Evolutionary conservation across 352 stramenopile genomes (phyloP), one percentile per base, ranked within the genome.

Genomic region (Pythium brassicae): DNA sequence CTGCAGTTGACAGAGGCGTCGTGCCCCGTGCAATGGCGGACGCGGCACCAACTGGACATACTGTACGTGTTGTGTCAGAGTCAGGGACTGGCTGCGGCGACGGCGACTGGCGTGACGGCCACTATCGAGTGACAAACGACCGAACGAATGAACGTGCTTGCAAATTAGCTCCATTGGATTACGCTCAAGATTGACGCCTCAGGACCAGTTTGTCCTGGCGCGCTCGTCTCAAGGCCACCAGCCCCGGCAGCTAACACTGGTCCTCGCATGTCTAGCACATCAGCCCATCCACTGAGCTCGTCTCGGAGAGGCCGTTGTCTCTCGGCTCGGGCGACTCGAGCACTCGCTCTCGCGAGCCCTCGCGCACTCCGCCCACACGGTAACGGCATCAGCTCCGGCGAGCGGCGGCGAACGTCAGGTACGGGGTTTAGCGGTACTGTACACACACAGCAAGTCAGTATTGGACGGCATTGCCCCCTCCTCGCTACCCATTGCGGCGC

Each of bases 161-260:
- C 69, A 81, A 79, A 74, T 84, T 63, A 79, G 71, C 71, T 79
- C 69, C 69, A 76, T 84, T 84, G 63, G 62, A 72, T 82, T 79
- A 79, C 59, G 53, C 51, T 25, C 40, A 47, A 57, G 48, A 29
- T 40, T 51, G 25, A 58, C 52, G 42, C 51, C 55, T 48, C 17
- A 35, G 52, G 64, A 47, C 50, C 43, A 37, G n/a, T 12, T 37
- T 63, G 66, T 56, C 40, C 64, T 44, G 44, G 64, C 50, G 32
- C 35, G 23, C 44, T 62, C 42, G 49, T 62, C 42, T 14, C 40
- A 63, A 71, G 22, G 42, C 58, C 53, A 64, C 73, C 67, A 62
- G 66, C 56, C n/a, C 65, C 55, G 55, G 58, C 52, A 53, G 53
- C 58, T 55, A 59, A 59, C 58, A 47, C 58, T 58, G 79, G 74